Evolutionary conservation across 2,329 filamentous ascomycete genomes (phyloP).

Genomic region (Cordyceps pruinosa): DNA sequence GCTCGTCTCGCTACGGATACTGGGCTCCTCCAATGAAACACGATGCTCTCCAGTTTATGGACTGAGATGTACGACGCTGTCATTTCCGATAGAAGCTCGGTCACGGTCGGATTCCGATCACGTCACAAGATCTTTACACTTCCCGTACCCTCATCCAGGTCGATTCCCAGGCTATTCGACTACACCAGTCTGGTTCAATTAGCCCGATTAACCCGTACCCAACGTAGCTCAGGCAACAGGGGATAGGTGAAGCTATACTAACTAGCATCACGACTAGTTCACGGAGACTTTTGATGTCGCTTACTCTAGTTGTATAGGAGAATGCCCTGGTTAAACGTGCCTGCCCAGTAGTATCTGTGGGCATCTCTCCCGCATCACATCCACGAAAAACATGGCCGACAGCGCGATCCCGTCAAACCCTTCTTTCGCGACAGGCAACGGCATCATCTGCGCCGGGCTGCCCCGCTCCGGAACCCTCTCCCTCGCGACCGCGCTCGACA

Average conservation of each 20-base stretch:
- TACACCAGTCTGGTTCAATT: background rate
- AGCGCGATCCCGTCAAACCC: background rate
- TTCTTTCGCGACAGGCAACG: background rate
- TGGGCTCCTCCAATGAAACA: background rate
- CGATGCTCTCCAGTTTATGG: background rate
- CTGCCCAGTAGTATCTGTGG: background rate
- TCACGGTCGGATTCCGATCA: slow-evolving; percentile 2
- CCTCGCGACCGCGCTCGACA: background rate
- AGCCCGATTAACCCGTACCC: too few species aligned
- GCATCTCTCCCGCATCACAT: too few species aligned
- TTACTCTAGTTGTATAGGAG: background rate
- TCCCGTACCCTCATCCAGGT: background rate
- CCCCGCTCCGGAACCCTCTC: slow-evolving; percentile 2
- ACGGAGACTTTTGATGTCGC: background rate
- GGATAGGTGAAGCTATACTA: background rate
- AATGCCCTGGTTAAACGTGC: background rate
- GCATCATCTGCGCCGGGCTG: slow-evolving; percentile 9
- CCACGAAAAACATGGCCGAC: background rate
- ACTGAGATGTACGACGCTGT: background rate
- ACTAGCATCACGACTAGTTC: background rate
- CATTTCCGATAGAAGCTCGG: background rate
- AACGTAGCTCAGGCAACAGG: background rate
- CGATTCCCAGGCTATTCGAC: background rate
- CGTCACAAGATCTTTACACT: background rate
- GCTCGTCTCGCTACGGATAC: background rate